Evolutionary conservation across 805 yeast species (phyloP).

Genomic region (Komagataella ulmi): DNA sequence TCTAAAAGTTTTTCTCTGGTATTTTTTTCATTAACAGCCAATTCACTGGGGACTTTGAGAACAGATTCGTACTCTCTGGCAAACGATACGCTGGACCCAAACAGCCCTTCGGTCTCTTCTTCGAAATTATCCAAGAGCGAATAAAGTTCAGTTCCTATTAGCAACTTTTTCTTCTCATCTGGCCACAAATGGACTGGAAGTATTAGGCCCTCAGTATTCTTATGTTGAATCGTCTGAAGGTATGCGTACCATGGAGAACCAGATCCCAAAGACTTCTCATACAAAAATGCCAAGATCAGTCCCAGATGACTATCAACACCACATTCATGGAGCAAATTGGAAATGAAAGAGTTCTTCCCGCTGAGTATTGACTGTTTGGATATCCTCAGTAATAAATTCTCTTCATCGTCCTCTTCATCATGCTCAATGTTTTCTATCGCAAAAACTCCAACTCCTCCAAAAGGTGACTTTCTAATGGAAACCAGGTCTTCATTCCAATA

Average conservation of each 20-base stretch:
- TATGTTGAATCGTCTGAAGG: constrained; percentile 35
- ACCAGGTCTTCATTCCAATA: constrained; percentile 36
- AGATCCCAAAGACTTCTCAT: constrained; percentile 47
- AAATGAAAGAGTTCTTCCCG: constrained; percentile 44
- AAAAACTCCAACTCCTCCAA: constrained; percentile 70
- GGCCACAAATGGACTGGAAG: constrained; percentile 62
- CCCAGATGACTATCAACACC: constrained; percentile 52
- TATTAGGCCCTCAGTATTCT: constrained; percentile 17
- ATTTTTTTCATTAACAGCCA: constrained; percentile 11
- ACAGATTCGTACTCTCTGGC: constrained; percentile 18
- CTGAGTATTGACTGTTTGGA: constrained; percentile 51
- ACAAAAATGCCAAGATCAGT: constrained; percentile 54
- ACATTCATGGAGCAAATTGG: constrained; percentile 53
- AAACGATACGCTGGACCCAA: constrained; percentile 25
- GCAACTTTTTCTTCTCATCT: constrained; percentile 26
- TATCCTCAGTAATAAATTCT: constrained; percentile 32
- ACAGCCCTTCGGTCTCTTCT: constrained; percentile 26
- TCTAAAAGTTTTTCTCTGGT: constrained; percentile 18
- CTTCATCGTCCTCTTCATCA: constrained; percentile 15
- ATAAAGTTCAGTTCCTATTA: constrained; percentile 52
- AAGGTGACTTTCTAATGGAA: constrained; percentile 28
- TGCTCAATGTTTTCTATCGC: constrained; percentile 26
- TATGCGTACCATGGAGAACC: constrained; percentile 74
- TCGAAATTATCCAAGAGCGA: constrained; percentile 44
- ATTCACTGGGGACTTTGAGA: constrained; percentile 23